Evolutionary conservation across 495 filamentous ascomycete species (phyloP).

Genomic region (Venustampulla echinocandica): DNA sequence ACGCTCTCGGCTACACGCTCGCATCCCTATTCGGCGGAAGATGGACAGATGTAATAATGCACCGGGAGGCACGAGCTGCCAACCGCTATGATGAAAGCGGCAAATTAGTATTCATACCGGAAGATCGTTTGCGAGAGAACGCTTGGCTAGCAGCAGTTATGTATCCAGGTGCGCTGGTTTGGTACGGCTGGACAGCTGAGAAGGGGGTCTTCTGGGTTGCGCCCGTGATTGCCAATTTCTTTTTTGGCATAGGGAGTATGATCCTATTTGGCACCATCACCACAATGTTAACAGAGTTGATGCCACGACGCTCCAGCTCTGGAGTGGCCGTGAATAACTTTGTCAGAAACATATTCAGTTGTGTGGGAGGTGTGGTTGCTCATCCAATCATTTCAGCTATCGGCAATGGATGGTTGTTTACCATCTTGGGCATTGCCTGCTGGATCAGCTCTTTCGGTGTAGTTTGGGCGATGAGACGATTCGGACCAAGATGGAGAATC

Average conservation of each 20-base stretch:
- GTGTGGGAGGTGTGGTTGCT: constrained; percentile 64
- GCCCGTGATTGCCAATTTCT: constrained; percentile 68
- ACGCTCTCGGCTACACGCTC: constrained; percentile 68
- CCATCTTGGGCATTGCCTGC: constrained; percentile 60
- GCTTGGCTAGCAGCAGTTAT: constrained; percentile 71
- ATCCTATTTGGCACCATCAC: constrained; percentile 72
- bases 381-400: constrained; percentile 72
- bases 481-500: constrained; percentile 57
- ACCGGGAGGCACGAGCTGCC: constrained; percentile 64
- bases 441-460: constrained; percentile 43
- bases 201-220: constrained; percentile 36
- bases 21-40: constrained; percentile 66
- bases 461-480: constrained; percentile 59
- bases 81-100: constrained; percentile 62
- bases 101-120: constrained; percentile 62
- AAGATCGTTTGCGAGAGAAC: constrained; percentile 87
- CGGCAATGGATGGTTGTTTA: constrained; percentile 86
- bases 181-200: constrained; percentile 47
- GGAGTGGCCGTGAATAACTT: constrained; percentile 86
- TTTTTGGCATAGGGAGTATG: constrained; percentile 85
- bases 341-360: constrained; percentile 78
- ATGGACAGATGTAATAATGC: constrained; percentile 91
- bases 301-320: constrained; percentile 62
- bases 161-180: constrained; percentile 62
- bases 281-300: constrained; percentile 86